A percentile compares a stretch with the other conserved stretches of the same genome.
Conservation (phyloP, 2,329 filamentous ascomycete genomes). For the Aspergillus cejpii region DNA sequence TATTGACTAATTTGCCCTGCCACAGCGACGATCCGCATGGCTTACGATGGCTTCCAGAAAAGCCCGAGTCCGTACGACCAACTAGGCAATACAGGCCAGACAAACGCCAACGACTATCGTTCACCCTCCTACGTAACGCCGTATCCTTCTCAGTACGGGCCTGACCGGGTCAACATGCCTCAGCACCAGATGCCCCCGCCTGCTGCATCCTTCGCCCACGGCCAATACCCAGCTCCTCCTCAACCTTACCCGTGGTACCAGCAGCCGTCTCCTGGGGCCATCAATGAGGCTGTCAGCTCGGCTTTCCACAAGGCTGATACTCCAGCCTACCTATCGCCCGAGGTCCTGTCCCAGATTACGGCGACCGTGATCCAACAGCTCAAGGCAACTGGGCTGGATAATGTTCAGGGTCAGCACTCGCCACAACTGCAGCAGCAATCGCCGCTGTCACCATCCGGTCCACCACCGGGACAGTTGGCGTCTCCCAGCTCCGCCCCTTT, state of each 20-base stretch:
- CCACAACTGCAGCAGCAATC: constrained; percentile 25
- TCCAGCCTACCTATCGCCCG: constrained; percentile 50
- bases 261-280: constrained; percentile 31
- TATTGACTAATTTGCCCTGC: neutral
- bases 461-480: constrained; percentile 20
- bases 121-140: constrained; percentile 25
- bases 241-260: constrained; percentile 17
- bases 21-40: constrained; percentile 25
- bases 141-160: constrained; percentile 29
- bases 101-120: constrained; percentile 19
- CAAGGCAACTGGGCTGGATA: constrained; percentile 42
- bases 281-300: constrained; percentile 53
- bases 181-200: constrained; percentile 29
- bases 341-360: constrained; percentile 56
- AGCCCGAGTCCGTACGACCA: constrained; percentile 26
- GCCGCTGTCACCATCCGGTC: constrained; percentile 15
- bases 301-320: constrained; percentile 49
- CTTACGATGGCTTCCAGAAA: constrained; percentile 40
- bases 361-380: constrained; percentile 54
- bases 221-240: constrained; percentile 16
- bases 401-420: constrained; percentile 21
- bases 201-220: constrained; percentile 13
- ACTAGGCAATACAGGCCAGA: constrained; percentile 20
- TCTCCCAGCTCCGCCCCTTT: constrained; percentile 11
- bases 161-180: constrained; percentile 32